A percentile compares a stretch with the other conserved stretches of the same genome.
phyloP scores from a whole-genome alignment of 2,329 filamentous ascomycete genomes.

The Orbilia ellipsospora region DNA sequence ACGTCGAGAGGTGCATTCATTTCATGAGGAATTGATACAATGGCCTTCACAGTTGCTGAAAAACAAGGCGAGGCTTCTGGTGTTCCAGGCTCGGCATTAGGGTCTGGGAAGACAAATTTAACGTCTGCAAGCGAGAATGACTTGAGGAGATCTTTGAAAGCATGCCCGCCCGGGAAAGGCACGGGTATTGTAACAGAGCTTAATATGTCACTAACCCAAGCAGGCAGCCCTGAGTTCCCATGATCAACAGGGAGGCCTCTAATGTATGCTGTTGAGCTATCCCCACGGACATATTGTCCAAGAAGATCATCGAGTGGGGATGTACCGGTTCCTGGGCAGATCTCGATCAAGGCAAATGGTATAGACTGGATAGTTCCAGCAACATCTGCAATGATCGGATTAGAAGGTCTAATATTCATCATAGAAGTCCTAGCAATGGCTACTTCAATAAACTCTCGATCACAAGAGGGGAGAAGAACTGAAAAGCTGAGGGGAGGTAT shows the following conservation, averaged over 20 bases:
- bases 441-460: slow-evolving; percentile 78
- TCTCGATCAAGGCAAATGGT: slow-evolving; percentile 76
- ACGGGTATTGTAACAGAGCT: slow-evolving; percentile 84
- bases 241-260: slow-evolving; percentile 76
- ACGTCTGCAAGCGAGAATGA: slow-evolving; percentile 89
- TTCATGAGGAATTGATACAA: slow-evolving; percentile 82
- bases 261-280: slow-evolving; percentile 82
- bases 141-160: slow-evolving; percentile 83
- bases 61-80: slow-evolving; percentile 80
- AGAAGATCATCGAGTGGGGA: slow-evolving; percentile 88
- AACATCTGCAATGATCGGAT: slow-evolving; percentile 75
- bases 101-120: slow-evolving; percentile 84
- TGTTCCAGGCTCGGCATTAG: slow-evolving; percentile 78
- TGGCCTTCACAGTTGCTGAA: slow-evolving; percentile 82
- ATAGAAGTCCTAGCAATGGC: slow-evolving; percentile 77
- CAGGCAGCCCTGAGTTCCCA: slow-evolving; percentile 73
- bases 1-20: slow-evolving; percentile 88
- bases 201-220: slow-evolving; percentile 84
- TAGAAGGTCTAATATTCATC: slow-evolving; percentile 75
- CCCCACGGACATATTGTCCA: slow-evolving; percentile 81
- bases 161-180: slow-evolving; percentile 78
- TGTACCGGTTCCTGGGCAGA: slow-evolving; percentile 79
- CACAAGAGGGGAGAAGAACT: slow-evolving; percentile 85
- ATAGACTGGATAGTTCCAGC: slow-evolving; percentile 78
- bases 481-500: slow-evolving; percentile 85